Evolutionary conservation across 805 yeast species (phyloP).

Genomic region (Blastobotrys chiropterorum): DNA sequence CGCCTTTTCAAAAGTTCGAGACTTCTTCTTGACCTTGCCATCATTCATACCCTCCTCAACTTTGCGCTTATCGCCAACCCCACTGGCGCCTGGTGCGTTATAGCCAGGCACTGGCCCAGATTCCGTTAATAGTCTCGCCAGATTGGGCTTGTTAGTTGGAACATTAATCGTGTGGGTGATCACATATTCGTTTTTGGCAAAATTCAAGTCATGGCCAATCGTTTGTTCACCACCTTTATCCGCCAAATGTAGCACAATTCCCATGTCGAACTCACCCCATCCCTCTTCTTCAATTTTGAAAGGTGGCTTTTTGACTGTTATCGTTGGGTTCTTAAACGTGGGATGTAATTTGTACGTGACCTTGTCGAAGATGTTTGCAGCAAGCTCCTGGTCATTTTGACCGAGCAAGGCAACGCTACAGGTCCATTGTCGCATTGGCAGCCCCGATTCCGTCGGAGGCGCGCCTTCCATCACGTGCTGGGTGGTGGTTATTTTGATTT

Average conservation of each 20-base stretch:
- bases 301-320: conserved; percentile 76
- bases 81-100: conserved; percentile 23
- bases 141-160: conserved; percentile 67
- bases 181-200: conserved; percentile 66
- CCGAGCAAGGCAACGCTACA: conserved; percentile 71
- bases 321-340: conserved; percentile 83
- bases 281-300: conserved; percentile 88
- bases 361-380: conserved; percentile 84
- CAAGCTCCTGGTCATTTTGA: conserved; percentile 71
- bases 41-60: conserved; percentile 27
- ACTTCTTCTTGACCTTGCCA: conserved; percentile 28
- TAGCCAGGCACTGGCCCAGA: conserved; percentile 72
- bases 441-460: conserved; percentile 81
- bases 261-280: conserved; percentile 97
- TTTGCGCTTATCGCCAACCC: conserved; percentile 34
- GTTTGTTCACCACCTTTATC: conserved; percentile 89
- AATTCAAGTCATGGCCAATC: conserved; percentile 83
- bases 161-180: conserved; percentile 72
- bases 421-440: conserved; percentile 93
- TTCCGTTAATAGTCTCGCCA: conserved; percentile 68
- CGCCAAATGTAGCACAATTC: conserved; percentile 64
- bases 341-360: conserved; percentile 94
- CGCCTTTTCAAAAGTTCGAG: conserved; percentile 41
- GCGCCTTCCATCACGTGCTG: conserved; percentile 77
- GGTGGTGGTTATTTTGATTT: conserved; percentile 77